Conservation (phyloP, 176 grass and related monocot genomes). For the Oryza coarctata region DNA sequence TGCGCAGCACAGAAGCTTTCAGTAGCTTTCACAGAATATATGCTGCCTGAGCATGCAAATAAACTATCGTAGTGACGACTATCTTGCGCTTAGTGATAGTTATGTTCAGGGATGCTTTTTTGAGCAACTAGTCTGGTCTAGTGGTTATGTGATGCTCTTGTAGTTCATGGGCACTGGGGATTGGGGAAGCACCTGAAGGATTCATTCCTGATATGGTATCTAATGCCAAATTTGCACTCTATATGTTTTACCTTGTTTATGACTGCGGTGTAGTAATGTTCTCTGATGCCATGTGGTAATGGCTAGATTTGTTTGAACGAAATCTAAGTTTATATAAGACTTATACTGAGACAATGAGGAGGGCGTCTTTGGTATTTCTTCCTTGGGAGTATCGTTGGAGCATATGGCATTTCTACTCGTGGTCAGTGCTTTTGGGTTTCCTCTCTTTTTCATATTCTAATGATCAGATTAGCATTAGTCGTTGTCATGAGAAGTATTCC, state of each 20-base stretch:
- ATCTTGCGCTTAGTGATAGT: slow-evolving; percentile 65
- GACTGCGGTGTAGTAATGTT: slow-evolving; percentile 28
- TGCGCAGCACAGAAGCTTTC: slow-evolving; percentile 42
- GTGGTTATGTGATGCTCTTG: slow-evolving; percentile 55
- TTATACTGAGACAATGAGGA: slow-evolving; percentile 24
- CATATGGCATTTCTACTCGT: slow-evolving; percentile 55
- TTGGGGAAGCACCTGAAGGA: slow-evolving; percentile 52
- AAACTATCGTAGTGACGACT: slow-evolving; percentile 69
- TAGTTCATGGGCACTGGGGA: slow-evolving; percentile 46
- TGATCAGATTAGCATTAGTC: slow-evolving; percentile 42
- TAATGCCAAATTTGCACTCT: slow-evolving; percentile 65
- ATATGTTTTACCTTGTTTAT: slow-evolving; percentile 49
- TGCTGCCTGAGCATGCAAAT: slow-evolving; percentile 53
- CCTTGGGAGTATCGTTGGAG: slow-evolving; percentile 41
- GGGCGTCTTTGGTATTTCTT: slow-evolving; percentile 40
- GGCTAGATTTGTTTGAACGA: slow-evolving; percentile 37
- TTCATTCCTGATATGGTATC: slow-evolving; percentile 85
- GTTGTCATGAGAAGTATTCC: slow-evolving; percentile 36
- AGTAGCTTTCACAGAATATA: slow-evolving; percentile 74
- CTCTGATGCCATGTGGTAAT: slow-evolving; percentile 23
- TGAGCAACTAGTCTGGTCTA: slow-evolving; percentile 45
- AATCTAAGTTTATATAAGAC: slow-evolving; percentile 42
- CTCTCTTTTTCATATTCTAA: slow-evolving; percentile 51
- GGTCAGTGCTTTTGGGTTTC: slow-evolving; percentile 46
- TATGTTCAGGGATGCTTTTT: slow-evolving; percentile 59